phyloP scores from a whole-genome alignment of 1,284 basidiomycete species.

The Bondarzewia mesenterica region DNA sequence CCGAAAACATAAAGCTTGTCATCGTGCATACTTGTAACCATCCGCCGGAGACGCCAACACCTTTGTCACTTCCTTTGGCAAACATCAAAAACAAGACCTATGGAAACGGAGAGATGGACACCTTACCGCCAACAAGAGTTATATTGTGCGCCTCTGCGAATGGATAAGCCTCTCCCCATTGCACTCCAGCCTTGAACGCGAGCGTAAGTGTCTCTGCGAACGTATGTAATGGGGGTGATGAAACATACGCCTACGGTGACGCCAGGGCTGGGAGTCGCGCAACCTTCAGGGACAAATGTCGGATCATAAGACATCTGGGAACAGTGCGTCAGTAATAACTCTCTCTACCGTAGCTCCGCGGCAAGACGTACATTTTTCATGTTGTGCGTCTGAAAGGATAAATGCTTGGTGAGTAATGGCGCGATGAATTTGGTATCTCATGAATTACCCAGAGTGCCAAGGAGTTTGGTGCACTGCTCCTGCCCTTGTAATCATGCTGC shows the following conservation, averaged over 20 bases:
- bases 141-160: slow-evolving; percentile 23
- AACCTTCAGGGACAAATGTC: slow-evolving; percentile 5
- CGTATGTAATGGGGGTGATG: not conserved
- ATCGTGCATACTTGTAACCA: slow-evolving; percentile 14
- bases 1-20: not conserved
- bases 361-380: slow-evolving; percentile 3
- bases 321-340: not conserved
- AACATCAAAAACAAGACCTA: not conserved
- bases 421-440: not conserved
- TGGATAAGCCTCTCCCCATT: slow-evolving; percentile 29
- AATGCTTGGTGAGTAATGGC: not conserved
- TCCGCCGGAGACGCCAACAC: slow-evolving; percentile 20
- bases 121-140: slow-evolving; percentile 21
- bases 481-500: slow-evolving; percentile 16
- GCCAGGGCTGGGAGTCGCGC: not conserved
- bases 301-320: slow-evolving; percentile 5
- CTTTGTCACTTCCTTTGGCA: slow-evolving; percentile 10
- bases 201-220: not conserved
- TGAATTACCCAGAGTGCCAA: slow-evolving; percentile 12
- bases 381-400: slow-evolving; percentile 6
- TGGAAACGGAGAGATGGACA: not conserved
- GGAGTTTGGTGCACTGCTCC: slow-evolving; percentile 12
- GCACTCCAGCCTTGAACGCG: slow-evolving; percentile 29
- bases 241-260: slow-evolving; percentile 5
- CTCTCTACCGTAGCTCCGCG: not conserved